Percentiles rank a stretch among this genome's conserved stretches.
phyloP scores from a whole-genome alignment of 2,329 filamentous ascomycete species.

The Bipolaris bicolor region DNA sequence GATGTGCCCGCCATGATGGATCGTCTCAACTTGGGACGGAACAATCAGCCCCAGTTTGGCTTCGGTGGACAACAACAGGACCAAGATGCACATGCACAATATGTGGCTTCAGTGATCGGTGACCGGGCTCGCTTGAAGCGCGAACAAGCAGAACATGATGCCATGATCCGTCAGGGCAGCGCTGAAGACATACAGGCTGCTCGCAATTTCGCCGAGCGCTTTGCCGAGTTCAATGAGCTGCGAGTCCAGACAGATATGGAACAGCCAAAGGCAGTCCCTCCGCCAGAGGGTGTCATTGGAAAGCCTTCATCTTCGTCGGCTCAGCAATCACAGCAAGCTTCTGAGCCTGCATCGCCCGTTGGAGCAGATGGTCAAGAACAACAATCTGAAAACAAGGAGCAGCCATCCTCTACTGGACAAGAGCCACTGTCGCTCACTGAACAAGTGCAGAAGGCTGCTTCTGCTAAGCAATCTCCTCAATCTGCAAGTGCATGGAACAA shows the following conservation, averaged over 20 bases:
- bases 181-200: conserved; percentile 39
- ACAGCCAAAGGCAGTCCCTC: conserved; percentile 36
- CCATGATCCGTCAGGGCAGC: conserved; percentile 39
- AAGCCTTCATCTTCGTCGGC: conserved; percentile 33
- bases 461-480: conserved; percentile 63
- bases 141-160: conserved; percentile 64
- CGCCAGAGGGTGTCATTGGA: conserved; percentile 47
- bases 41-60: conserved; percentile 58
- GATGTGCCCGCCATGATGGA: conserved; percentile 70
- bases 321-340: conserved; percentile 31
- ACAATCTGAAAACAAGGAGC: conserved; percentile 12
- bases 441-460: conserved; percentile 78
- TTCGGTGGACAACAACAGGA: conserved; percentile 58
- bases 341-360: conserved; percentile 30
- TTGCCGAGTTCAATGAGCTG: conserved; percentile 83
- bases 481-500: conserved; percentile 65
- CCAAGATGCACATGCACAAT: conserved; percentile 58
- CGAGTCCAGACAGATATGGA: conserved; percentile 73
- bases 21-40: conserved; percentile 66
- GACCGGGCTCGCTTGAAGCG: conserved; percentile 66
- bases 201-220: conserved; percentile 66
- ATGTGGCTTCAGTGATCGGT: conserved; percentile 65
- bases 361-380: conserved; percentile 25
- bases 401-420: conserved; percentile 39
- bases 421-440: conserved; percentile 76